These are phyloP conservation scores for Pichia eremophila DNA, from an alignment of 805 yeast species.

Conservation along the genomic window DNA sequence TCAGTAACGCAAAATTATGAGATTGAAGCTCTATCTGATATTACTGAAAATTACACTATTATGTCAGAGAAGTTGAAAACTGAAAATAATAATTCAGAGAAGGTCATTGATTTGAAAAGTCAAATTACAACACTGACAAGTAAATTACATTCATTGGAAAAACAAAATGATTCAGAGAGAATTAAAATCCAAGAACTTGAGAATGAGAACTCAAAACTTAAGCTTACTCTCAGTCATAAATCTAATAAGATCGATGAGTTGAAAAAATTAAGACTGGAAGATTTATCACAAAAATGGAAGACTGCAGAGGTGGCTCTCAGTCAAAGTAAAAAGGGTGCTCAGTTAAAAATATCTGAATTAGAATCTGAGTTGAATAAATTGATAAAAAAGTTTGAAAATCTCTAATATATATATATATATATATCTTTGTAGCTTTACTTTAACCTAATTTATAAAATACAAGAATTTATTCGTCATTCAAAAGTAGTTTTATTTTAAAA, in stretches of 20 bases:
- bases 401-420: too few relatives aligned
- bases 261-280: constrained; percentile 41
- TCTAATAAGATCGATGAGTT: constrained; percentile 13
- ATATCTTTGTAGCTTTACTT: background rate
- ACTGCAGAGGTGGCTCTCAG: constrained; percentile 62
- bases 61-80: background rate
- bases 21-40: constrained; percentile 2
- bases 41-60: constrained; percentile 2
- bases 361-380: constrained; percentile 45
- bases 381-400: constrained; percentile 1
- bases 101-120: background rate
- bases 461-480: too few relatives aligned
- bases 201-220: background rate
- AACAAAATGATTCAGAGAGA: constrained; percentile 1
- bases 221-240: background rate
- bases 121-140: constrained; percentile 1
- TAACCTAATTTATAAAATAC: too few relatives aligned
- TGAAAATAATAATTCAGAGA: background rate
- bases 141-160: constrained; percentile 3
- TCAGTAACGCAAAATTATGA: constrained; percentile 6
- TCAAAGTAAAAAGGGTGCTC: constrained; percentile 49
- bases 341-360: constrained; percentile 39
- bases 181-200: constrained; percentile 3
- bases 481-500: too few relatives aligned
- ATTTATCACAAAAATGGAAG: constrained; percentile 56